A percentile compares a stretch with the other conserved stretches of the same genome.
These are phyloP conservation scores for Phoma sp. DNA, from an alignment of 2,329 filamentous ascomycete genomes.

Conservation along the genomic window DNA sequence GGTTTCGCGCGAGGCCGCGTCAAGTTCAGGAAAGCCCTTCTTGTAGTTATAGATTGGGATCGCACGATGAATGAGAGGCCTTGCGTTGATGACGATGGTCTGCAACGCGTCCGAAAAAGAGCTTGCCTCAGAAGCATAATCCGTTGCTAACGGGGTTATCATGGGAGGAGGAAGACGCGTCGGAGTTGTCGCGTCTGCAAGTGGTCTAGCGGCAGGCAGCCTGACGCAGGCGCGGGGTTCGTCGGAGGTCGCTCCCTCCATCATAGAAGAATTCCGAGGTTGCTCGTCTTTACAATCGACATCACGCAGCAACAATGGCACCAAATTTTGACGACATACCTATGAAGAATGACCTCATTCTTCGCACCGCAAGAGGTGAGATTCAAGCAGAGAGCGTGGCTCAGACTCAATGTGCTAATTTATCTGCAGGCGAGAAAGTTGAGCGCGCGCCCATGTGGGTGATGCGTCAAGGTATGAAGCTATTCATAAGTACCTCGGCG, in stretches of 20 bases:
- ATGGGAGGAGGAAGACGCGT: slow-evolving; percentile 4
- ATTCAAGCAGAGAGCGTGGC: too few species aligned
- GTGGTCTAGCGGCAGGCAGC: slow-evolving; percentile 22
- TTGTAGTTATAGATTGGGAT: not conserved
- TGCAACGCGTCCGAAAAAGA: slow-evolving; percentile 14
- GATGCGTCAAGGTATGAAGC: slow-evolving; percentile 87
- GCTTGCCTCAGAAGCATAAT: slow-evolving; percentile 29
- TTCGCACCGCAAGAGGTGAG: slow-evolving; percentile 86
- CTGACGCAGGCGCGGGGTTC: slow-evolving; percentile 31
- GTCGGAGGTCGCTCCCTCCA: slow-evolving; percentile 20
- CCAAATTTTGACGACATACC: slow-evolving; percentile 71
- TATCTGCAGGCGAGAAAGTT: slow-evolving; percentile 75
- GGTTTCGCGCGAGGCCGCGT: slow-evolving; percentile 38
- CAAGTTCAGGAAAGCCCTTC: slow-evolving; percentile 15
- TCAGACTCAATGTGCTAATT: slow-evolving; percentile 20
- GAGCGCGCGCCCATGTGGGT: slow-evolving; percentile 97
- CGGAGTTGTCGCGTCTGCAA: slow-evolving; percentile 24
- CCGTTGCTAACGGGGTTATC: not conserved
- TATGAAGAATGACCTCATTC: slow-evolving; percentile 88
- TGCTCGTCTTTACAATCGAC: slow-evolving; percentile 14
- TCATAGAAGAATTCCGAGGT: slow-evolving; percentile 19
- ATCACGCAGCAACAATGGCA: slow-evolving; percentile 60
- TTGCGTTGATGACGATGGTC: not conserved
- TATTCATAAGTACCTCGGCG: slow-evolving; percentile 5
- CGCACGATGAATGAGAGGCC: not conserved